Evolutionary conservation across 176 grass and related monocot species (phyloP), one percentile per base, ranked within the genome.

Genomic region (Eragrostis curvula): DNA sequence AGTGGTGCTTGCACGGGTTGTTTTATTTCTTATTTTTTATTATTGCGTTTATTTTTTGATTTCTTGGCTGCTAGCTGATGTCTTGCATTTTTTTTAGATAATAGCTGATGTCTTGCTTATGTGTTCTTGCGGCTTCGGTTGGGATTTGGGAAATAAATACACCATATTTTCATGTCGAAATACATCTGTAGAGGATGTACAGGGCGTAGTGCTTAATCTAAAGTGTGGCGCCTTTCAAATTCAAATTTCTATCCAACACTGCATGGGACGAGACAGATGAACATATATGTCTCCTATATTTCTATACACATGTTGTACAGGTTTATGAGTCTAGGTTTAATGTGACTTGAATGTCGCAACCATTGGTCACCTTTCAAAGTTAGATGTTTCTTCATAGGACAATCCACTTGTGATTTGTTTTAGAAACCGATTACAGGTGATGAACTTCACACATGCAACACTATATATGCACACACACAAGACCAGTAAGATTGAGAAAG

Each of bases 1-100:
- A 73, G 13, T 74, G 69, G 68, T 67, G 41, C 82, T 68, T 50
- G 32, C 32, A 36, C 32, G 32, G 59, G 12, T 80, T 86, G 75
- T 68, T 30, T 58, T 49, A 29, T 45, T 61, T 61, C 3, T 13
- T 13, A 2, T 11, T 24, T 58, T 28, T 28, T 59, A 56, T 56
- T 24, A 27, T 27, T 23, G 12, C 24, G 0, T 71, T 29, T n/a
- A 43, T 63, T 29, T 32, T 32, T 44, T 62, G 6, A 23, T 66
- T 40, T 36, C 20, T 51, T 49, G 61, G 61, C 29, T 56, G 40
- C n/a, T 24, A 18, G 17, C 23, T 51, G 25, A 13, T 53, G 32
- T 36, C 3, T 36, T 36, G 32, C 32, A 36, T n/a, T n/a, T n/a
- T n/a, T n/a, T n/a, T n/a, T n/a, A n/a, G n/a, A n/a, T n/a, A n/a